Conservation (phyloP, 2,329 filamentous ascomycete species). For the Nemania sp. region DNA sequence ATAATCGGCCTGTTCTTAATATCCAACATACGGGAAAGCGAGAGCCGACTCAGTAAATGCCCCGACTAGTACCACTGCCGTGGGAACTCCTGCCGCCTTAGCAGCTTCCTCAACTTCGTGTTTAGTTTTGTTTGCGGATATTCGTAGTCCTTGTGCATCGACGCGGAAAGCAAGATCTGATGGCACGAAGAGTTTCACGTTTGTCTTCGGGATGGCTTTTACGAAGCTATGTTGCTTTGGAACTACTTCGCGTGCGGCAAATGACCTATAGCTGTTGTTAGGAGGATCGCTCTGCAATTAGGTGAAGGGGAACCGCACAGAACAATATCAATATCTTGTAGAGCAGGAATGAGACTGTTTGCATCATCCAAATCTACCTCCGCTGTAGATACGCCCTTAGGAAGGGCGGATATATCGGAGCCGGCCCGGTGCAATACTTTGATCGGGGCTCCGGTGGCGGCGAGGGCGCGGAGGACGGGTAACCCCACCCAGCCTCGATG, state of each 20-base stretch:
- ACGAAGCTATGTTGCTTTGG: constrained; percentile 45
- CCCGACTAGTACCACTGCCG: constrained; percentile 41
- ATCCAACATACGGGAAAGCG: constrained; percentile 38
- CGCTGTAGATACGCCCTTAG: constrained; percentile 34
- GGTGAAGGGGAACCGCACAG: constrained; percentile 35
- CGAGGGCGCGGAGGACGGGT: constrained; percentile 43
- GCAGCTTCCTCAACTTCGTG: constrained; percentile 43
- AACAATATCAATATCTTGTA: constrained; percentile 44
- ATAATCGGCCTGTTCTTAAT: neutral
- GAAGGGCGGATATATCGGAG: constrained; percentile 45
- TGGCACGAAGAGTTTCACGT: constrained; percentile 49
- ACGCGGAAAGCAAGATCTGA: constrained; percentile 46
- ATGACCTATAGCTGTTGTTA: constrained; percentile 39
- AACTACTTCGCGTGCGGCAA: constrained; percentile 45
- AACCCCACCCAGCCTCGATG: constrained; percentile 48
- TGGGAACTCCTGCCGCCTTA: constrained; percentile 44
- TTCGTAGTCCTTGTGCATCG: constrained; percentile 43
- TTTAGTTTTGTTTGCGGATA: constrained; percentile 45
- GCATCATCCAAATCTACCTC: constrained; percentile 42
- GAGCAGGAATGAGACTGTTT: constrained; percentile 37
- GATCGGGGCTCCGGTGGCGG: constrained; percentile 44
- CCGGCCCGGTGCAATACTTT: constrained; percentile 46
- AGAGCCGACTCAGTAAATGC: constrained; percentile 48
- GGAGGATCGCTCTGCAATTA: neutral
- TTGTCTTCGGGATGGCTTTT: constrained; percentile 45